Conservation (phyloP, 306 rosid genomes). For the Rosa lucieae region DNA sequence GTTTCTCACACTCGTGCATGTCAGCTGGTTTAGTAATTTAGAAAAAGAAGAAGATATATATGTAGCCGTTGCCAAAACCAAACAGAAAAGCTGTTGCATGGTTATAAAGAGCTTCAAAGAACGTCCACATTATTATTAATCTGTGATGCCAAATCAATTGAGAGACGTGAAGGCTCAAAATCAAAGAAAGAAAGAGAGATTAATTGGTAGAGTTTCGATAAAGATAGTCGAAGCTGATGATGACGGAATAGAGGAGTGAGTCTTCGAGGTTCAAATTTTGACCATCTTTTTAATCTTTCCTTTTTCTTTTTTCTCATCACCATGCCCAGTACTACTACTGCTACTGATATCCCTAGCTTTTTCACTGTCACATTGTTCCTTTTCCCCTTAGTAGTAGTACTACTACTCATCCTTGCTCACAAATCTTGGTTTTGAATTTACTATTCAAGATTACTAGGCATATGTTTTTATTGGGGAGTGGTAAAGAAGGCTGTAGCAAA, state of each 20-base stretch:
- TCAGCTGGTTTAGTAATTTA: not conserved
- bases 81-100: constrained; percentile 19
- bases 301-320: constrained; percentile 32
- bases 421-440: constrained; percentile 3
- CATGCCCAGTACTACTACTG: constrained; percentile 11
- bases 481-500: constrained; percentile 93
- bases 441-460: constrained; percentile 41
- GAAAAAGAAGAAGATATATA: not conserved
- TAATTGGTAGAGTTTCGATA: constrained; percentile 85
- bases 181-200: constrained; percentile 36
- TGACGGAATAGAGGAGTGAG: constrained; percentile 78
- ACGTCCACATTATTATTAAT: constrained; percentile 1
- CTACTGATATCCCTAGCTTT: constrained; percentile 40
- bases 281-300: constrained; percentile 73
- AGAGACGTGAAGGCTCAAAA: constrained; percentile 45
- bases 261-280: constrained; percentile 89
- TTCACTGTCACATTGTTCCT: constrained; percentile 69
- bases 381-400: constrained; percentile 25
- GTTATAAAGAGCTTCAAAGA: constrained; percentile 3
- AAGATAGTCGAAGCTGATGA: constrained; percentile 92
- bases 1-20: constrained; percentile 8
- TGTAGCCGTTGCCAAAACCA: not conserved
- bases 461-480: constrained; percentile 72
- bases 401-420: not conserved
- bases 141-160: constrained; percentile 16